Conservation (phyloP, 2,329 filamentous ascomycete species). For the Graphilbum fragrans region DNA sequence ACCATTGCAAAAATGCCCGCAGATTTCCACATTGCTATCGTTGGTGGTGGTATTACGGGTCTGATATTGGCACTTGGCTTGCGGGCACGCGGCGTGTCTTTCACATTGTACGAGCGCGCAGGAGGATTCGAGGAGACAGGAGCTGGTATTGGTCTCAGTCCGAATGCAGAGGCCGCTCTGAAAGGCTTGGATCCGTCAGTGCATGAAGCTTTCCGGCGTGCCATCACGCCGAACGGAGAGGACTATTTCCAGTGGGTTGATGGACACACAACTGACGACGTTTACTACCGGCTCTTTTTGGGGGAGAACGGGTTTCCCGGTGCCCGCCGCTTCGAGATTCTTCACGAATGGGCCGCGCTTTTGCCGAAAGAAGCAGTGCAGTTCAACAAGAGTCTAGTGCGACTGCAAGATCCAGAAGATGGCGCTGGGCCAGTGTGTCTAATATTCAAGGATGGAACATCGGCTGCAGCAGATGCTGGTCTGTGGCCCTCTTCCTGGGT, state of each 20-base stretch:
- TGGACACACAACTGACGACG: slow-evolving; percentile 16
- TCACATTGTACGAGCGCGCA: slow-evolving; percentile 34
- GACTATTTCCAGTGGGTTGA: slow-evolving; percentile 32
- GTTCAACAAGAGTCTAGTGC: slow-evolving; percentile 21
- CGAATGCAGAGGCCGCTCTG: slow-evolving; percentile 37
- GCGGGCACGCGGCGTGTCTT: slow-evolving; percentile 26
- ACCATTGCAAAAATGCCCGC: too few relatives aligned
- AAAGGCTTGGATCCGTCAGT: slow-evolving; percentile 23
- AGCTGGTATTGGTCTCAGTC: slow-evolving; percentile 37
- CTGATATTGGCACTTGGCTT: slow-evolving; percentile 35
- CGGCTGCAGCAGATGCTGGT: slow-evolving; percentile 20
- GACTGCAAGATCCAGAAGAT: slow-evolving; percentile 16
- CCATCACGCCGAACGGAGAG: slow-evolving; percentile 24
- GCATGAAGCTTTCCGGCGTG: slow-evolving; percentile 22
- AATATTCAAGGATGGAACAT: slow-evolving; percentile 19
- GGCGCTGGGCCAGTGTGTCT: slow-evolving; percentile 7
- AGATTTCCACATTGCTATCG: slow-evolving; percentile 26
- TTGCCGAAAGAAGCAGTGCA: slow-evolving; percentile 15
- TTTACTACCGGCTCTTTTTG: slow-evolving; percentile 22
- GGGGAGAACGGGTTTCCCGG: slow-evolving; percentile 29
- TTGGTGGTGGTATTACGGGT: slow-evolving; percentile 40
- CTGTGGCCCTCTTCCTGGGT: slow-evolving; percentile 1
- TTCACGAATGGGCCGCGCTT: slow-evolving; percentile 24
- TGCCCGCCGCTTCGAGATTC: slow-evolving; percentile 25
- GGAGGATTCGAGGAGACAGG: slow-evolving; percentile 31